A percentile compares a stretch with the other conserved stretches of the same genome.
phyloP scores from a whole-genome alignment of 2,329 filamentous ascomycete genomes.

The Neobulgaria alba region DNA sequence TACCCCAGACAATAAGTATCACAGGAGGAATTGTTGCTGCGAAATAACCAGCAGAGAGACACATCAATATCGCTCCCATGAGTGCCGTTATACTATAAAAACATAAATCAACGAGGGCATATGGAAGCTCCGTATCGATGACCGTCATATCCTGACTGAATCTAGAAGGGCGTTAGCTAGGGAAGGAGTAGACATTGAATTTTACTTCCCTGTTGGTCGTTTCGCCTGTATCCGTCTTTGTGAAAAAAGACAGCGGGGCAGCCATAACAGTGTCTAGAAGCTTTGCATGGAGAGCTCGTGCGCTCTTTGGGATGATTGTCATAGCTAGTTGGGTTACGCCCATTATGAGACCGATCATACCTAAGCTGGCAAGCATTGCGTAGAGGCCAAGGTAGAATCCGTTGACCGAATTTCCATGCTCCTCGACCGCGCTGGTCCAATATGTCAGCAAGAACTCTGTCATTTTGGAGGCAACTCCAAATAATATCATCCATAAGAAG shows the following conservation, averaged over 20 bases:
- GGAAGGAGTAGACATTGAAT: neutral
- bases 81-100: constrained; percentile 28
- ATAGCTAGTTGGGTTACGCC: constrained; percentile 35
- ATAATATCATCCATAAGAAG: constrained; percentile 3
- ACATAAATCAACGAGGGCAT: constrained; percentile 27
- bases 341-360: constrained; percentile 3
- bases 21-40: constrained; percentile 35
- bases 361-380: constrained; percentile 14
- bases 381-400: constrained; percentile 10
- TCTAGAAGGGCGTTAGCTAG: neutral
- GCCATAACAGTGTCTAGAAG: constrained; percentile 36
- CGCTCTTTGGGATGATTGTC: constrained; percentile 43
- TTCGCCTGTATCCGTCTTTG: constrained; percentile 32
- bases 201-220: constrained; percentile 31
- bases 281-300: constrained; percentile 37
- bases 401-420: constrained; percentile 12
- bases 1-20: constrained; percentile 22
- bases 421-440: constrained; percentile 26
- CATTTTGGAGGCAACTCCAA: constrained; percentile 8
- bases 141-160: constrained; percentile 23
- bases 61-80: constrained; percentile 10
- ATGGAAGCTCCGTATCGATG: constrained; percentile 19
- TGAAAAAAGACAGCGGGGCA: constrained; percentile 41
- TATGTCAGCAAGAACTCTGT: neutral
- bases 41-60: constrained; percentile 30